Evolutionary conservation across 768 basidiomycete species (phyloP), one percentile per base, ranked within the genome.

Genomic region (Cystobasidium tubakii): DNA sequence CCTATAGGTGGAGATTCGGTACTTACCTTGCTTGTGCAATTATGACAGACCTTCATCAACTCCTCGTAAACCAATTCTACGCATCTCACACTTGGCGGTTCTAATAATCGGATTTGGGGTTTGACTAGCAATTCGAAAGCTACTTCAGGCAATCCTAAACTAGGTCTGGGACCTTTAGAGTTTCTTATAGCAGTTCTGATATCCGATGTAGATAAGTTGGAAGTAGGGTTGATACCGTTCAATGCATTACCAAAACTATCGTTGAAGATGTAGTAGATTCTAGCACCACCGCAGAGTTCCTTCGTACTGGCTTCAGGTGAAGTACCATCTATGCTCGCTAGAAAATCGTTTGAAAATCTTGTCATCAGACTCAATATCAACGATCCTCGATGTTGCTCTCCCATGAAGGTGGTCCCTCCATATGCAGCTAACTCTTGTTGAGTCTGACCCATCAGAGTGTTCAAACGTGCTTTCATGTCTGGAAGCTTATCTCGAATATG

Each of bases 261-360:
- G 80, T 98, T 92, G 86, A 99, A 99, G 81, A 99, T 98, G 83
- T 98, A 98, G 82, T 98, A 98, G 82, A 99, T 92, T 67, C 96
- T 87, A 27, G 96, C 96, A 57, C 96, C 96, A 50, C 96, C 96
- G 6, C 91, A 97, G 19, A 99, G 87, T 81, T 99, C 96, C 81
- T 99, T 99, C 0, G 96, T 99, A 0, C 92, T 95, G 78, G 98
- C 90, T 75, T 96, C 91, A 44, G 95, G 86, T 71, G 92, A 92
- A 17, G 93, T 97, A 70, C 96, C 96, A 77, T 99, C 96, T 77
- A 99, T 96, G 17, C 93, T 95, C 0, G 94, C 89, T 66, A 98
- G 86, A 76, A 97, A 99, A 83, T 99, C 96, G 63, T 91, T 88
- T 1, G 93, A 94, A 78, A 98, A 99, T 82, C 93, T 92, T 55